Conservation (phyloP, 202 grass and related monocot species). For the Miscanthus sacchariflorus region DNA sequence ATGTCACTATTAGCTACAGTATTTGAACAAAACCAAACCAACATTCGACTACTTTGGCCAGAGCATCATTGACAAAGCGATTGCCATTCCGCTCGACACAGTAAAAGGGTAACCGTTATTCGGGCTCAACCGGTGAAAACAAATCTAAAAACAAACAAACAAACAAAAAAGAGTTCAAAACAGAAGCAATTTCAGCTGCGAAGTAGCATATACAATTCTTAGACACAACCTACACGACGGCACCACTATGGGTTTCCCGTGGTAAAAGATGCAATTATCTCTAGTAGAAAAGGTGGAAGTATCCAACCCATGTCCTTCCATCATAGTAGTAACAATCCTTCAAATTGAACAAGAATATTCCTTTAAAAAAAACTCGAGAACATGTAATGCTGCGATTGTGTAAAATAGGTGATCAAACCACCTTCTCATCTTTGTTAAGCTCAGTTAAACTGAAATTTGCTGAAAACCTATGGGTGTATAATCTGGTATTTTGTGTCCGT, state of each 20-base stretch:
- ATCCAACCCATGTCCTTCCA: not conserved
- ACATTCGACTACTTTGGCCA: not conserved
- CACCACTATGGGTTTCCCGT: not conserved
- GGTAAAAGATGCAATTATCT: not conserved
- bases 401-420: not conserved
- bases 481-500: not conserved
- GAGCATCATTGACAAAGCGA: too few species aligned
- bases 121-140: too few species aligned
- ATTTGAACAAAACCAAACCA: not conserved
- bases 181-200: not conserved
- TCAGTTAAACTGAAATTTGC: not conserved
- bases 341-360: not conserved
- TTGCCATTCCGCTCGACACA: too few species aligned
- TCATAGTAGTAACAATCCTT: not conserved
- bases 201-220: not conserved
- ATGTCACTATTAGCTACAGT: not conserved
- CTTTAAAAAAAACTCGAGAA: not conserved
- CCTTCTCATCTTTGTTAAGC: not conserved
- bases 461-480: conserved; percentile 28
- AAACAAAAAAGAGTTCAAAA: not conserved
- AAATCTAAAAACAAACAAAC: too few species aligned
- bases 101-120: too few species aligned
- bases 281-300: not conserved
- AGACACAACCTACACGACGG: not conserved
- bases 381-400: not conserved